These are phyloP conservation scores for Xylaria intraflava DNA, from an alignment of 495 filamentous ascomycete species.

Conservation along the genomic window DNA sequence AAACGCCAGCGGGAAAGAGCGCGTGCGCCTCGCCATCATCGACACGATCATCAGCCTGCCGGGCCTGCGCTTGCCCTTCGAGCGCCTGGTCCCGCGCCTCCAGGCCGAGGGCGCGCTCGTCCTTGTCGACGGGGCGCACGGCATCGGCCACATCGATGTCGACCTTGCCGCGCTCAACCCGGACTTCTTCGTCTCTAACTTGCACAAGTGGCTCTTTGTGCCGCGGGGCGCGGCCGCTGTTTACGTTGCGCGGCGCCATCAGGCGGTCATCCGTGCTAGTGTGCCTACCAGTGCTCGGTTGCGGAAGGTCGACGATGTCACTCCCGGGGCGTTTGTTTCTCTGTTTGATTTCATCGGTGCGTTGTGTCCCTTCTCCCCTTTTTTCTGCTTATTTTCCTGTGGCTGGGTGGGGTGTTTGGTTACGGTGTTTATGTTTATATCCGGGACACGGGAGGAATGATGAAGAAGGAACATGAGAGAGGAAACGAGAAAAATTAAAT, in stretches of 20 bases:
- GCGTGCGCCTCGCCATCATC: conserved; percentile 59
- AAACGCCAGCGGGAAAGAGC: conserved; percentile 38
- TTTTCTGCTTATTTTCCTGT: background rate
- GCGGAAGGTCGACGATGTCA: background rate
- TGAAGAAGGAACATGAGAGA: conserved; percentile 4
- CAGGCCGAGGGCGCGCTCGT: conserved; percentile 54
- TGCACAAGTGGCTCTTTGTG: conserved; percentile 86
- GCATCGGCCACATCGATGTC: conserved; percentile 68
- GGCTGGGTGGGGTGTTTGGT: background rate
- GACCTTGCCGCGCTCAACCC: conserved; percentile 57
- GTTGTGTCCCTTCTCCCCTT: background rate
- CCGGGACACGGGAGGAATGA: background rate
- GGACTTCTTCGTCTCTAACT: conserved; percentile 80
- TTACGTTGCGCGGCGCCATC: conserved; percentile 68
- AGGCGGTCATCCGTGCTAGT: conserved; percentile 63
- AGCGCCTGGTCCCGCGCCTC: conserved; percentile 55
- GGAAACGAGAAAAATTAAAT: background rate
- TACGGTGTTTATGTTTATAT: too few species aligned
- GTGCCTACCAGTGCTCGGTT: conserved; percentile 68
- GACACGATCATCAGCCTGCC: conserved; percentile 72
- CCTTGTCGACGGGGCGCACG: conserved; percentile 76
- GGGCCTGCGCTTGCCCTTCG: conserved; percentile 73
- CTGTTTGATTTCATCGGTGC: conserved; percentile 23
- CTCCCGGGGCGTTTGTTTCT: background rate
- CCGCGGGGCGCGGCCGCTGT: conserved; percentile 77